Conservation (phyloP, 2,329 filamentous ascomycete species). For the Biscogniauxia sp. region DNA sequence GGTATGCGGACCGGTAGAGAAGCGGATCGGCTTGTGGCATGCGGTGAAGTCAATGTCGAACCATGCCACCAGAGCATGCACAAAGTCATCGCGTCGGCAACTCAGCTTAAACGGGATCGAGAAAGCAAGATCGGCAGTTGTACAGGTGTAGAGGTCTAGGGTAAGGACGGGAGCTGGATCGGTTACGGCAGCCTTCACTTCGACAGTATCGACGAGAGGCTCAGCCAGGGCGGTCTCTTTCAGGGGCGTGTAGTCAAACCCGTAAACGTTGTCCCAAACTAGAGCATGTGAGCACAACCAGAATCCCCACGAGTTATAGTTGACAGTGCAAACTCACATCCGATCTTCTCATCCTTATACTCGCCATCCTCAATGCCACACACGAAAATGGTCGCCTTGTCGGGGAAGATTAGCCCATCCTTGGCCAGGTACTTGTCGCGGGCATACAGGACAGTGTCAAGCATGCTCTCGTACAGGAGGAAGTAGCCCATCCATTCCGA, state of each 20-base stretch:
- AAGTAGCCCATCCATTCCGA: constrained; percentile 99
- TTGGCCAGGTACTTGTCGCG: constrained; percentile 86
- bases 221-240: constrained; percentile 93
- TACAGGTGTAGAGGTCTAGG: constrained; percentile 92
- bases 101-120: constrained; percentile 71
- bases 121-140: constrained; percentile 79
- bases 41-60: constrained; percentile 99
- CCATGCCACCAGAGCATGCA: constrained; percentile 96
- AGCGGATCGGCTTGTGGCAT: constrained; percentile 96
- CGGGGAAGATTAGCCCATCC: constrained; percentile 93
- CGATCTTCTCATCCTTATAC: constrained; percentile 99
- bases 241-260: constrained; percentile 92
- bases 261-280: constrained; percentile 99
- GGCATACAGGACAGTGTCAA: constrained; percentile 96
- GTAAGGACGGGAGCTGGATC: constrained; percentile 83
- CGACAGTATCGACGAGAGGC: constrained; percentile 95
- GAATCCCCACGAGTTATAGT: background rate
- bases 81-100: constrained; percentile 84
- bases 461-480: constrained; percentile 96
- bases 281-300: constrained; percentile 24
- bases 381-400: constrained; percentile 97
- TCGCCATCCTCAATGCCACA: constrained; percentile 98
- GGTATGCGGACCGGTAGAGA: constrained; percentile 95
- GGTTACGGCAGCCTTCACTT: constrained; percentile 94
- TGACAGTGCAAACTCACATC: constrained; percentile 64